Evolutionary conservation across 768 basidiomycete genomes (phyloP).

Genomic region (Mycena filopes): DNA sequence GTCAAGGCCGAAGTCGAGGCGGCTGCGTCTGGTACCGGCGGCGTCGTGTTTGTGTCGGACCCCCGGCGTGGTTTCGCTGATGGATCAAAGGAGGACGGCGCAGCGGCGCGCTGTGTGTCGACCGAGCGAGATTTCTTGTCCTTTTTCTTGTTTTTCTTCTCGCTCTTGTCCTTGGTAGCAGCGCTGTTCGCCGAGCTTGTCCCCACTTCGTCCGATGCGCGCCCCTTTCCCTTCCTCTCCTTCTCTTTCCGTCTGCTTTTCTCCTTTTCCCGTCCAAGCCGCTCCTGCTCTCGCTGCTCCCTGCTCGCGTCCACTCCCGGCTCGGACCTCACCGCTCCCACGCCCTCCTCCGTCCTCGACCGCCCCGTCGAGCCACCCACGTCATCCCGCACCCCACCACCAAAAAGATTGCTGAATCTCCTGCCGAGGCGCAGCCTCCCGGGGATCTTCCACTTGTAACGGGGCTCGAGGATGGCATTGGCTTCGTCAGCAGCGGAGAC

Average conservation of each 20-base stretch:
- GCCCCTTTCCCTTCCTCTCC: no score
- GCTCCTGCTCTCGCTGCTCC: background rate
- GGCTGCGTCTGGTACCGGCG: background rate
- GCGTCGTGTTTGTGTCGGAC: background rate
- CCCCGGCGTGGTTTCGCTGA: conserved; percentile 4
- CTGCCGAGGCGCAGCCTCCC: conserved; percentile 4
- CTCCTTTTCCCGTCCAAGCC: no score
- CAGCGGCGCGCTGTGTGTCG: background rate
- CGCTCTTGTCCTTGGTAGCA: background rate
- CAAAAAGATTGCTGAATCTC: conserved; percentile 29
- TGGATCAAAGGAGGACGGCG: background rate
- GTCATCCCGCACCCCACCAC: background rate
- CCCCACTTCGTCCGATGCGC: no score
- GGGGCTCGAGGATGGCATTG: conserved; percentile 29
- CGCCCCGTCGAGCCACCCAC: background rate
- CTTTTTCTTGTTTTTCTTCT: background rate
- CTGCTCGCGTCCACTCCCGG: background rate
- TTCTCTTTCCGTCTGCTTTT: no score
- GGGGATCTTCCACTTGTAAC: conserved; percentile 22
- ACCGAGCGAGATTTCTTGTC: conserved; percentile 17
- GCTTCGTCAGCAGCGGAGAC: conserved; percentile 31
- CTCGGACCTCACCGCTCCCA: background rate
- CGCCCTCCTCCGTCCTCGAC: background rate
- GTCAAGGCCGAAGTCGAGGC: background rate
- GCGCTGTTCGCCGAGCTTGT: background rate